Evolutionary conservation across 768 basidiomycete genomes (phyloP), one percentile per base, ranked within the genome.

Genomic region (Tylopilus vinaceipallidus): DNA sequence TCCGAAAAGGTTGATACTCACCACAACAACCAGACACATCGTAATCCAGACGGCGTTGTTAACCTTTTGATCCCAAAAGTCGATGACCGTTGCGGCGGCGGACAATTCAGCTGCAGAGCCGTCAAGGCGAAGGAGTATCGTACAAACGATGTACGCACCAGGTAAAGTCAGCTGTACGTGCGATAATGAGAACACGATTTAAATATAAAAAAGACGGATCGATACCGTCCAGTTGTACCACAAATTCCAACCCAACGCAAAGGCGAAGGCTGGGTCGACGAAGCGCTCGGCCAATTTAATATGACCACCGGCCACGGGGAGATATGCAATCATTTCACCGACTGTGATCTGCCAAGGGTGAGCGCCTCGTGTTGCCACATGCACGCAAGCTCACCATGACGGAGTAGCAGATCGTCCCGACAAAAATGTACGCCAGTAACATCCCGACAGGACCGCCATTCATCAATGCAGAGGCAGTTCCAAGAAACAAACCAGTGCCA

Each of bases 41-140:
- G n/a, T n/a, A n/a, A n/a, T 77, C 76, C 77, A 83, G 5, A 69
- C 70, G 0, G 76, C 77, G 37, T 74, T 70, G 50, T 65, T 74
- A 38, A 72, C 55, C 16, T 58, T 47, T 3, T 50, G 45, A 46
- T 68, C 66, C 75, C 75, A 78, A 55, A 68, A 79, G 47, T 70
- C 57, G 53, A 81, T 74, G 27, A 82, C 59, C 13, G 78, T 73
- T 16, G 79, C 73, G 2, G 78, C 73, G 2, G 78, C 77, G 16
- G 73, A 70, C 1, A 78, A 54, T 56, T 77, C 77, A 13, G 75
- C 73, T 48, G 16, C 9, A 32, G 19, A 22, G 39, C 6, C 19
- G 4, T 50, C 13, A 54, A 30, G 10, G 20, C n/a, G 19, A 9
- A 17, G 3, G 8, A 27, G 17, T 6, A 7, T 22, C 30, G 3